A percentile compares a stretch with the other conserved stretches of the same genome.
These are phyloP conservation scores for Avena insularis DNA, from an alignment of 176 grass and related monocot genomes.

Conservation along the genomic window DNA sequence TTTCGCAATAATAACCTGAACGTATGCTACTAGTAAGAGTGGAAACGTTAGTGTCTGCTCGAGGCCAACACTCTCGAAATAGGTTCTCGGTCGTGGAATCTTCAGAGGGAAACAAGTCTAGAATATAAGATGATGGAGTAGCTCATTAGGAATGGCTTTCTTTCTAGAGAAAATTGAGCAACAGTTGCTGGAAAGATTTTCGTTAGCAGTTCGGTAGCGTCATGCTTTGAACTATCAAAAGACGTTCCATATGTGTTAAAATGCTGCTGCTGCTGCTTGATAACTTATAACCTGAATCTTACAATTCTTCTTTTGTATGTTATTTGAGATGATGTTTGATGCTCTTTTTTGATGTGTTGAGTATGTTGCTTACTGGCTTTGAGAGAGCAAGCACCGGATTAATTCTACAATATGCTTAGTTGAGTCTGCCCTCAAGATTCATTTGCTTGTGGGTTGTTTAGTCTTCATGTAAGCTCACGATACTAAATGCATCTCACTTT, in stretches of 20 bases:
- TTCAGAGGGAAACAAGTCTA: neutral
- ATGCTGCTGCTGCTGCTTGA: neutral
- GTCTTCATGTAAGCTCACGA: slow-evolving; percentile 28
- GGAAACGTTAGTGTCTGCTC: neutral
- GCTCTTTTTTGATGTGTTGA: neutral
- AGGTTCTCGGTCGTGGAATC: neutral
- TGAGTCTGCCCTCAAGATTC: neutral
- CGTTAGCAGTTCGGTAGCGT: slow-evolving; percentile 11
- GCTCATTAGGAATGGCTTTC: neutral
- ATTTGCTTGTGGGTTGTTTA: slow-evolving; percentile 11
- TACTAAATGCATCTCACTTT: slow-evolving; percentile 15
- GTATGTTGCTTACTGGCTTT: neutral
- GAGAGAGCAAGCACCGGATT: neutral
- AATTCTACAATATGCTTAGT: neutral
- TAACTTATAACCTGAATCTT: neutral
- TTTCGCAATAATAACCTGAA: neutral
- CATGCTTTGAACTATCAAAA: neutral
- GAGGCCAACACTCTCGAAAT: neutral
- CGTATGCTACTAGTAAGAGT: neutral
- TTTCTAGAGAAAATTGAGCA: neutral
- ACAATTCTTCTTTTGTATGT: neutral
- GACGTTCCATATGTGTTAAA: neutral
- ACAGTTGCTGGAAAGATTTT: neutral
- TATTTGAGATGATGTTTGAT: neutral
- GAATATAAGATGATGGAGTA: neutral